Evolutionary conservation across 768 basidiomycete genomes (phyloP).

Genomic region (Leccinum obscurum): DNA sequence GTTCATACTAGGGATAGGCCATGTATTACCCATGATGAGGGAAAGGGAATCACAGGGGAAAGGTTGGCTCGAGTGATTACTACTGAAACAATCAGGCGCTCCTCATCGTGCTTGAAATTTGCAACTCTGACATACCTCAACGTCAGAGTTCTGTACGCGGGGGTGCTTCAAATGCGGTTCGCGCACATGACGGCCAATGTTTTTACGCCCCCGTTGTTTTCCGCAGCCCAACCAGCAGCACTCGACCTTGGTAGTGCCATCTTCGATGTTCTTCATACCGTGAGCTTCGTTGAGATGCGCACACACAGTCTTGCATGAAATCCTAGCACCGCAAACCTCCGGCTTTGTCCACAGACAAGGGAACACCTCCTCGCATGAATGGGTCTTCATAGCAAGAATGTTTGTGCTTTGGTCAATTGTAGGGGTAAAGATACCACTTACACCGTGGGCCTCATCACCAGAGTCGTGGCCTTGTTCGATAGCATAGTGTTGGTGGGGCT

Average conservation of each 20-base stretch:
- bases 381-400: not conserved
- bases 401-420: not conserved
- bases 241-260: rapidly evolving
- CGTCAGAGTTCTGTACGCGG: not conserved
- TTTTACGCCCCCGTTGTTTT: not conserved
- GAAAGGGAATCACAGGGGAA: not conserved
- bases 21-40: not conserved
- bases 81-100: not conserved
- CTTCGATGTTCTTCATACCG: not conserved
- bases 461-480: not conserved
- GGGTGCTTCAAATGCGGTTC: slow-evolving; percentile 6
- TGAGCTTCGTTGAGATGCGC: not conserved
- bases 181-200: not conserved
- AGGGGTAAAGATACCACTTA: not conserved
- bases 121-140: not conserved
- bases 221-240: slow-evolving; percentile 1
- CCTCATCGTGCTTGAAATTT: not conserved
- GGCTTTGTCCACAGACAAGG: not conserved
- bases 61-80: not conserved
- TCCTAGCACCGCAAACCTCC: not conserved
- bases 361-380: not conserved
- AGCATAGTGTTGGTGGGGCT: too few species aligned
- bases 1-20: not conserved
- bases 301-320: not conserved
- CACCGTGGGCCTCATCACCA: not conserved